Conservation (phyloP, 805 yeast genomes). For the Saccharomycopsis selenospora region DNA sequence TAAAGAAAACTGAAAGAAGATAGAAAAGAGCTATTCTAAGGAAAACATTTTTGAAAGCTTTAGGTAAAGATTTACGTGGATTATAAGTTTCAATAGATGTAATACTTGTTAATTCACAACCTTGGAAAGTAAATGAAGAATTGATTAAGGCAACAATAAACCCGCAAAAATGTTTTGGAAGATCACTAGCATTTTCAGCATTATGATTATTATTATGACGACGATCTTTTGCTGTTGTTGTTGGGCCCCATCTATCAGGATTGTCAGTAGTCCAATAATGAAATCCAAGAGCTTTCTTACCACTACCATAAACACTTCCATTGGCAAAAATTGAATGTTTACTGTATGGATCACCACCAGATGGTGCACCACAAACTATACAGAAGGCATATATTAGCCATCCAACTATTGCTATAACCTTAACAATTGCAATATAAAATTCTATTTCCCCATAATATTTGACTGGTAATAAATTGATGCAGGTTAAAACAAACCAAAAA, state of each 20-base stretch:
- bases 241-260: slow-evolving; percentile 68
- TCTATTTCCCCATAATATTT: slow-evolving; percentile 67
- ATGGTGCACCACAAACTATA: slow-evolving; percentile 64
- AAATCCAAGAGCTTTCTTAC: slow-evolving; percentile 65
- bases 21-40: slow-evolving; percentile 60
- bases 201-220: not conserved
- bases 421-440: slow-evolving; percentile 64
- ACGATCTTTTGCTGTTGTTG: slow-evolving; percentile 41
- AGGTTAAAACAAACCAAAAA: slow-evolving; percentile 50
- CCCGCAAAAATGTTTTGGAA: slow-evolving; percentile 39
- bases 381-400: slow-evolving; percentile 57
- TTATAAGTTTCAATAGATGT: slow-evolving; percentile 58
- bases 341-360: not conserved
- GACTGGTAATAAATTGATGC: slow-evolving; percentile 58
- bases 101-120: slow-evolving; percentile 70
- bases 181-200: not conserved
- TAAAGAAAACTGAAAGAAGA: slow-evolving; percentile 55
- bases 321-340: not conserved
- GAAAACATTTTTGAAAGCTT: slow-evolving; percentile 63
- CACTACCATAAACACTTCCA: slow-evolving; percentile 29
- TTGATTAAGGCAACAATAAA: slow-evolving; percentile 62
- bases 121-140: slow-evolving; percentile 75
- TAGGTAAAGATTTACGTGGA: slow-evolving; percentile 65
- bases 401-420: slow-evolving; percentile 65
- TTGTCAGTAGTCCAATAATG: slow-evolving; percentile 62